phyloP scores from a whole-genome alignment of 768 basidiomycete species.

The Cantharellus cinnabarinus region DNA sequence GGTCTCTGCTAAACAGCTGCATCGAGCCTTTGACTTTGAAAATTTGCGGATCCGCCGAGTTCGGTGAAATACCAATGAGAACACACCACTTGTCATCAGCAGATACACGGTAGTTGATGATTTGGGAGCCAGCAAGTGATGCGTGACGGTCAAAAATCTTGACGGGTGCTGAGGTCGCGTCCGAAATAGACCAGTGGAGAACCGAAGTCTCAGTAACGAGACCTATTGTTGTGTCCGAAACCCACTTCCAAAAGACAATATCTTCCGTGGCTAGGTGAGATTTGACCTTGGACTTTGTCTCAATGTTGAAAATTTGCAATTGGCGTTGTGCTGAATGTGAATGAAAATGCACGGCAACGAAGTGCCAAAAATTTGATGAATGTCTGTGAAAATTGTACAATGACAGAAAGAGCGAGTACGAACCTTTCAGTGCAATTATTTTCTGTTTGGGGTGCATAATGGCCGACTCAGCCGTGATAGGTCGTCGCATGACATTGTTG shows the following conservation, averaged over 20 bases:
- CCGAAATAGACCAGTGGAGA: slow-evolving; percentile 70
- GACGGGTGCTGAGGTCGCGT: slow-evolving; percentile 58
- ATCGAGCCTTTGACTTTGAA: slow-evolving; percentile 99
- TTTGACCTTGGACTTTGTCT: slow-evolving; percentile 93
- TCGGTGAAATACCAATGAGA: slow-evolving; percentile 83
- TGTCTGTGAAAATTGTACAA: neutral
- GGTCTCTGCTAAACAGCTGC: slow-evolving; percentile 87
- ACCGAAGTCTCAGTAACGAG: slow-evolving; percentile 90
- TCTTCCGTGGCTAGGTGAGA: slow-evolving; percentile 88
- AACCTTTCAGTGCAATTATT: slow-evolving; percentile 88
- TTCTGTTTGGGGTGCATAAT: slow-evolving; percentile 97
- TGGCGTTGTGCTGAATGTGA: slow-evolving; percentile 57
- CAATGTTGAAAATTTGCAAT: slow-evolving; percentile 95
- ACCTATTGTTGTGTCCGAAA: slow-evolving; percentile 75
- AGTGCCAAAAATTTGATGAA: neutral
- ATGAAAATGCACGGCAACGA: neutral
- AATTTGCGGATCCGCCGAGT: slow-evolving; percentile 76
- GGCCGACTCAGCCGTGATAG: slow-evolving; percentile 95
- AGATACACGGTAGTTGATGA: slow-evolving; percentile 92
- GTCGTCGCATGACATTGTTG: slow-evolving; percentile 88
- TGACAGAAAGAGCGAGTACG: slow-evolving; percentile 8
- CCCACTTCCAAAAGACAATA: slow-evolving; percentile 98
- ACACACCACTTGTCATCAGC: slow-evolving; percentile 95
- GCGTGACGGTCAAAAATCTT: slow-evolving; percentile 95
- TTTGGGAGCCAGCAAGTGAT: slow-evolving; percentile 83